Evolutionary conservation across 2,329 filamentous ascomycete genomes (phyloP), one percentile per base, ranked within the genome.

Genomic region (Alternaria alternata): DNA sequence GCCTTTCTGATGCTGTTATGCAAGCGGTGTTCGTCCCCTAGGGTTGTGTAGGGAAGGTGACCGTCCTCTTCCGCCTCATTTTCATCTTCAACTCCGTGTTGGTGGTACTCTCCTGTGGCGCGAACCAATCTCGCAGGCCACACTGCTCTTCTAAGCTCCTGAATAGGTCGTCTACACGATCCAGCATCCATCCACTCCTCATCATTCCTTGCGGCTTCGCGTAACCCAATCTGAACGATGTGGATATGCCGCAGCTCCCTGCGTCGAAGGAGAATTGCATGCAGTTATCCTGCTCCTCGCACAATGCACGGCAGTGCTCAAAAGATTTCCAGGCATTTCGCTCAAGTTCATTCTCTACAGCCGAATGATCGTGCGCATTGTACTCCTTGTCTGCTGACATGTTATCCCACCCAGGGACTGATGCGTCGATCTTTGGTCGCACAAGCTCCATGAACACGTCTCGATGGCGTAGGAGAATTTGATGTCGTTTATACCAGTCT

Each of bases 391-490:
- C 75, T 3, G 67, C 64, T 0, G 76, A 75, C 70, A 79, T 67
- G 58, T 79, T 79, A 65, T 79, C 75, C 77, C 77, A 79, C 16
- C 62, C 68, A 5, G 62, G 34, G 14, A 72, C 46, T 5, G 64
- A 62, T 0, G 68, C 36, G 12, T 59, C 63, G 38, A 78, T 69
- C 52, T 77, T 73, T 11, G 73, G 72, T 0, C 65, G 71, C 18
- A 78, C 71, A 53, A 74, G 65, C 42, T 75, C 70, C 55, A 71
- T 72, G 62, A 78, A 79, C 54, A 79, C 63, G 44, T 79, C 77
- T 43, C 76, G 75, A 65, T 79, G 76, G 28, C 76, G 75, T 28
- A 79, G 68, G 7, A 74, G 59, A 12, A 75, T 68, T 18, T 72
- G 67, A 55, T 77, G 75, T 57, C 75, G 59, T 43, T 68, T 72